phyloP scores from a whole-genome alignment of 306 rosid genomes.

The Amphicarpaea edgeworthii region DNA sequence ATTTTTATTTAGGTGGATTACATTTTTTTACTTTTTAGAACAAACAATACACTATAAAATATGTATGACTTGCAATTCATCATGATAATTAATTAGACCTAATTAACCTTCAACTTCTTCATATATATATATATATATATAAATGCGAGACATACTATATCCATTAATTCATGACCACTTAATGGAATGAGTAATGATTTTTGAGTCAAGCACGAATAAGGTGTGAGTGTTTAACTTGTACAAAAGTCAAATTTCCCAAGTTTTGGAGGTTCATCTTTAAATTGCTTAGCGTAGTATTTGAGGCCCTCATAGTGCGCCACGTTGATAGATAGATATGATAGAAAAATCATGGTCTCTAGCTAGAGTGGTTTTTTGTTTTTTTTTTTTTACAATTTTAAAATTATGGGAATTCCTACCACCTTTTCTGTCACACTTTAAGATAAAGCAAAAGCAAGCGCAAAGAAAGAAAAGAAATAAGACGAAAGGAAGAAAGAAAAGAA shows the following conservation, averaged over 20 bases:
- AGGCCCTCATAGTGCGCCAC: constrained; percentile 45
- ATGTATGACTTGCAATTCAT: background rate
- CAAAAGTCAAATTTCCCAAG: constrained; percentile 36
- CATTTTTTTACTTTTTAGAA: background rate
- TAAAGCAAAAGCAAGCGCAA: constrained; percentile 76
- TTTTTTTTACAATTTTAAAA: constrained; percentile 56
- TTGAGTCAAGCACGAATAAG: constrained; percentile 25
- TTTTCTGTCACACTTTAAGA: constrained; percentile 92
- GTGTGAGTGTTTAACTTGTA: background rate
- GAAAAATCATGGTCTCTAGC: constrained; percentile 52
- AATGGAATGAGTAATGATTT: constrained; percentile 20
- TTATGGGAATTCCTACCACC: constrained; percentile 69
- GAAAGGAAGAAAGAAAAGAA: constrained; percentile 50
- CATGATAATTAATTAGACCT: background rate
- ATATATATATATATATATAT: background rate
- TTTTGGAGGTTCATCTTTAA: constrained; percentile 1
- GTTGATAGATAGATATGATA: constrained; percentile 41
- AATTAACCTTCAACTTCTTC: background rate
- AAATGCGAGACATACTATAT: background rate
- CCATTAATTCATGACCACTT: background rate
- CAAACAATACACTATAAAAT: background rate
- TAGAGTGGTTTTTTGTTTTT: constrained; percentile 36
- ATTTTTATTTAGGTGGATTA: too few relatives aligned
- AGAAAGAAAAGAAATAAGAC: constrained; percentile 54
- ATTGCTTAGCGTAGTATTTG: background rate